Evolutionary conservation across 441 rosid genomes (phyloP), one percentile per base, ranked within the genome.

Genomic region (Croton setiger): DNA sequence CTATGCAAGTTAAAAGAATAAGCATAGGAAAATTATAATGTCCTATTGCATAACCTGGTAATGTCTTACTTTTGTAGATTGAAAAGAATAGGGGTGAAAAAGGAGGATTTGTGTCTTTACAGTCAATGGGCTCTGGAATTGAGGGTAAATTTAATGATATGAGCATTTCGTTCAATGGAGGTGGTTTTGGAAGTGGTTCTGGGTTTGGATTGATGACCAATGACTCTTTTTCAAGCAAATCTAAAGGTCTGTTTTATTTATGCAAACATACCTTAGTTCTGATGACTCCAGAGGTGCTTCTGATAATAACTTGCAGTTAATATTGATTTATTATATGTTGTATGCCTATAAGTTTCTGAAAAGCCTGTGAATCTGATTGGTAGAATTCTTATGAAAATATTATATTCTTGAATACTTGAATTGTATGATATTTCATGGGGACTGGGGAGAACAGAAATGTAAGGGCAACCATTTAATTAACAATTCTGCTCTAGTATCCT

Each of bases 91-190:
- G 86, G 74, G 90, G 88, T 78, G 91, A 89, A 27, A 92, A 84
- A 78, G 96, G 93, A 78, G 99, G 98, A 60, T 91, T 87, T 76
- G 89, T 89, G 82, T 86, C 95, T 67, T 69, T 84, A 68, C 82
- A 83, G 72, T 87, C 95, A 7, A 81, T 96, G 96, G 97, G 97
- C 27, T 90, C 99, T 66, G 93, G 96, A 78, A 83, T 95, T 72
- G 97, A 92, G 67, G 85, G 80, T 74, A 60, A 92, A 84, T 94
- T 92, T 77, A 86, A 76, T 80, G 94, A 96, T 74, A 75, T 86
- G 86, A 83, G 85, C 75, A 86, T 90, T 76, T 87, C 92, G 70
- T 81, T 89, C 70, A 75, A 80, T 61, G 86, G 86, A 63, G 80
- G 90, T 68, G 91, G 91, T 73, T 92, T 86, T 76, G 89, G 91